Evolutionary conservation across 257 asterid genomes (phyloP), one percentile per base, ranked within the genome.

Genomic region (Ophiorrhiza pumila): DNA sequence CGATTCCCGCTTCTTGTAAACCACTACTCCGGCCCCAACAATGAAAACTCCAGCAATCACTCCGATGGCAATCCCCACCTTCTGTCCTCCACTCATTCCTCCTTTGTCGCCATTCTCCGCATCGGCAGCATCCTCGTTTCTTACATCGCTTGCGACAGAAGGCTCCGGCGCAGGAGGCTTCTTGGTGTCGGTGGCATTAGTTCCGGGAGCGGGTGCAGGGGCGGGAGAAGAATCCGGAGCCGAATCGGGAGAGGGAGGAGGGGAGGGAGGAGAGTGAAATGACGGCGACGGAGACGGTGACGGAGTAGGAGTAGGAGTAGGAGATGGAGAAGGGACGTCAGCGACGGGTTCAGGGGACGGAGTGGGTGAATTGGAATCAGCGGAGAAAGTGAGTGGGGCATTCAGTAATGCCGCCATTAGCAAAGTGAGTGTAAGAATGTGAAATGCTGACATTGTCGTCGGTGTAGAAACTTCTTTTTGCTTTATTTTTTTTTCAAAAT

Each of bases 11-110:
- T 85, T 91, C 82, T 79, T 91, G 81, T 86, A 89, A 58, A 93
- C 87, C 77, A 84, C 7, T 3, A 81, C 84, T 34, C 88, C 96
- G 0, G 83, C 8, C 0, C 83, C 92, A 1, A 84, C 90, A 0
- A 89, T 29, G 74, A 75, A 79, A 20, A 74, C 88, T 0, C 78
- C 86, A 1, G 83, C 88, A 0, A 91, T 70, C 0, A 91, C 92
- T 65, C 97, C 98, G 15, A 91, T 6, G 1, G 91, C 87, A 4
- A 93, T 66, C 7, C 96, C 97, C 3, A 86, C 91, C 84, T 89
- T 91, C 59, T 83, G 61, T 4, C 91, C 91, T 0, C 84, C 80
- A 49, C 65, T 76, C 89, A 84, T 83, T 12, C 91, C 91, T 50
- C 79, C 78, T 0, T 71, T 71, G 23, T 71, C 45, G 0, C 71